These are phyloP conservation scores for Corrigiola litoralis DNA, from an alignment of 179 eudicot species.

Conservation along the genomic window DNA sequence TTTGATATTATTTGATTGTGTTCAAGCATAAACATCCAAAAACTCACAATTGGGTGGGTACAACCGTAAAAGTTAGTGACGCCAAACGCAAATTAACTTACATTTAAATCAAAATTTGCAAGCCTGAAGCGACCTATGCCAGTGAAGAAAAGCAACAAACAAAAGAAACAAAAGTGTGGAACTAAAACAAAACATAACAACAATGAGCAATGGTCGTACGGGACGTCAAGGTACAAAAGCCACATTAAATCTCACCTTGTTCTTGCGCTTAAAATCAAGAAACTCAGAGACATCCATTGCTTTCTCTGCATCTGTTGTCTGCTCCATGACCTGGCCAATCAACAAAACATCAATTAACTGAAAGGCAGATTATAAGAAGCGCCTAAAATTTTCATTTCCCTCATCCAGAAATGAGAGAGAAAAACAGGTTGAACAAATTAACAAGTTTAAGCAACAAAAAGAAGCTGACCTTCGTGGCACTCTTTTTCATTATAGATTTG, in stretches of 20 bases:
- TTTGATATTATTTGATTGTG: too few species aligned
- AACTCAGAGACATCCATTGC: conserved; percentile 77
- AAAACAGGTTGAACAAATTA: background rate
- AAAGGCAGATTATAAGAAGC: background rate
- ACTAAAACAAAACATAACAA: background rate
- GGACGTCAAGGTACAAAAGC: background rate
- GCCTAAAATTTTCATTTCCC: background rate
- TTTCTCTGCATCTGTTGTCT: conserved; percentile 89
- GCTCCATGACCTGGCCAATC: conserved; percentile 87
- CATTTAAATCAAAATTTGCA: too few species aligned
- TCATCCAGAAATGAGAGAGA: background rate
- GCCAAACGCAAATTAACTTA: too few species aligned
- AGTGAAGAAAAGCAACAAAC: too few species aligned
- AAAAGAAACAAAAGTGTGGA: background rate
- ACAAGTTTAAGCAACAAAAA: background rate
- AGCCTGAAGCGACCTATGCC: too few species aligned
- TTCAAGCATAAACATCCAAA: too few species aligned
- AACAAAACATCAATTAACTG: conserved; percentile 4
- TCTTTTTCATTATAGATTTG: conserved; percentile 95
- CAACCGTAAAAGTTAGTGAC: too few species aligned
- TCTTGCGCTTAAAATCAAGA: conserved; percentile 95
- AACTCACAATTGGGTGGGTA: too few species aligned
- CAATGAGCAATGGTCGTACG: background rate
- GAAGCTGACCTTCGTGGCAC: conserved; percentile 79
- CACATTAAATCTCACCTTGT: conserved; percentile 50